Evolutionary conservation across 1,284 basidiomycete species (phyloP).

Genomic region (Malassezia arunalokei): DNA sequence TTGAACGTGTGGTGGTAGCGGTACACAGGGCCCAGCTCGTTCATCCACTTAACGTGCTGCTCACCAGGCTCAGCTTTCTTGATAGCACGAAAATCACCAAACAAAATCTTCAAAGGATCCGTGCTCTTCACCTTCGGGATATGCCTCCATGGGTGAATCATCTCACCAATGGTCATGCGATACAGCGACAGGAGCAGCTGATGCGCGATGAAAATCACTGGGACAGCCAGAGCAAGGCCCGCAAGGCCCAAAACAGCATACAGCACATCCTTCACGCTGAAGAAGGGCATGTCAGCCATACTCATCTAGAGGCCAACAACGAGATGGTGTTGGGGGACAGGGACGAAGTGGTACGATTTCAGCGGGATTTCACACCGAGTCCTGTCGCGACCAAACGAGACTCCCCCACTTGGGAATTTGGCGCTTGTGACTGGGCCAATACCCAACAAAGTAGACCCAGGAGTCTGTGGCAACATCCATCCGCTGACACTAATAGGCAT

Average conservation of each 20-base stretch:
- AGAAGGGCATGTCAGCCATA: background rate
- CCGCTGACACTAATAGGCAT: too few species aligned
- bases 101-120: slow-evolving; percentile 10
- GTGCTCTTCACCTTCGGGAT: slow-evolving; percentile 15
- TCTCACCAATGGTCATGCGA: slow-evolving; percentile 16
- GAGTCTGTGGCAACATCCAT: too few species aligned
- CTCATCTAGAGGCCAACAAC: too few species aligned
- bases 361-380: too few species aligned
- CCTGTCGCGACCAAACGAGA: too few species aligned
- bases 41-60: slow-evolving; percentile 17
- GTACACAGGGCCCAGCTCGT: slow-evolving; percentile 21
- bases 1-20: slow-evolving; percentile 38
- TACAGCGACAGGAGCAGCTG: slow-evolving; percentile 10
- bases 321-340: too few species aligned
- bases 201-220: slow-evolving; percentile 11
- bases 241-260: background rate
- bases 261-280: slow-evolving; percentile 1
- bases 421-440: too few species aligned
- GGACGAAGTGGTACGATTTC: too few species aligned
- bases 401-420: too few species aligned
- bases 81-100: slow-evolving; percentile 18
- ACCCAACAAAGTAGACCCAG: too few species aligned
- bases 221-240: slow-evolving; percentile 1
- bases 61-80: slow-evolving; percentile 10
- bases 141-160: slow-evolving; percentile 15